Evolutionary conservation across 345 rosid genomes (phyloP).

Genomic region (Murraya paniculata): DNA sequence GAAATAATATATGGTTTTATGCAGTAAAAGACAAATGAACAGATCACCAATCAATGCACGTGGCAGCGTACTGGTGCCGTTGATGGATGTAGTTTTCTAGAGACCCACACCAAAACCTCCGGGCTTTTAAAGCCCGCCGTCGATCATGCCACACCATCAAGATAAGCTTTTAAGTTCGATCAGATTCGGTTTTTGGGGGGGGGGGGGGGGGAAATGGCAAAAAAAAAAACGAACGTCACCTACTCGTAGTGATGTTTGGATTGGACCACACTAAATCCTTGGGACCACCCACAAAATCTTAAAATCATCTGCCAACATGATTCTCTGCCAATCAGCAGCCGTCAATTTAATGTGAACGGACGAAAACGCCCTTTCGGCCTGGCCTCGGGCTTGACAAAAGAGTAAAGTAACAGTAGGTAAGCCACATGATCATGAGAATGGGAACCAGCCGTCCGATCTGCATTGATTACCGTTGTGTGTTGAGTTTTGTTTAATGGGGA

Average conservation of each 20-base stretch:
- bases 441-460: conserved; percentile 5
- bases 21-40: conserved; percentile 22
- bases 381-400: conserved; percentile 26
- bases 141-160: conserved; percentile 13
- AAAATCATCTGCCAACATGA: conserved; percentile 34
- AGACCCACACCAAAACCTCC: conserved; percentile 14
- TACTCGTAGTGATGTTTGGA: not conserved
- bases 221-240: conserved; percentile 11
- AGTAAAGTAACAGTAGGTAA: conserved; percentile 7
- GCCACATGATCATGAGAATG: not conserved
- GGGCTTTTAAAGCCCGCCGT: not conserved
- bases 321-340: conserved; percentile 41
- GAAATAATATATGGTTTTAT: conserved; percentile 28
- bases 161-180: not conserved
- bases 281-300: conserved; percentile 31
- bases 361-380: conserved; percentile 14
- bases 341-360: conserved; percentile 22
- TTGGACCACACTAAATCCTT: conserved; percentile 2
- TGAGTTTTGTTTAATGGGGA: not conserved
- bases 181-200: not conserved
- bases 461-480: not conserved
- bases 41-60: conserved; percentile 10
- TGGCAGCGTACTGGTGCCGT: not conserved
- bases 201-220: no score
- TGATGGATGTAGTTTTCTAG: not conserved